Evolutionary conservation across 192 early-diverging fungal species (phyloP).

Genomic region (Umbelopsis vinacea): DNA sequence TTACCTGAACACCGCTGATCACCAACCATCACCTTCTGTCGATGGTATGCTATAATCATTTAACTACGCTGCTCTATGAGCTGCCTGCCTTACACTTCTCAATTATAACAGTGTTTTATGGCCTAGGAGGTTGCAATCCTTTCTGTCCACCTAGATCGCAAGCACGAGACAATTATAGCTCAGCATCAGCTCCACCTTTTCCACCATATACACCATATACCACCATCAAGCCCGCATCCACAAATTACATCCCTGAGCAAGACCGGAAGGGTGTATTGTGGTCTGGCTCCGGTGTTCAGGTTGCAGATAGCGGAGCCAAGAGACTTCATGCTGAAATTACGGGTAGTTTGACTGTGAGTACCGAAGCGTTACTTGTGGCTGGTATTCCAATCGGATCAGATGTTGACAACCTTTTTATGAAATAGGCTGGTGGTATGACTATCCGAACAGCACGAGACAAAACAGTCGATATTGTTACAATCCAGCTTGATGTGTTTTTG

Average conservation of each 20-base stretch:
- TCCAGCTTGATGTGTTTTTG: conserved; percentile 12
- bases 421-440: conserved; percentile 1
- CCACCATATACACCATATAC: neutral
- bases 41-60: too few species aligned
- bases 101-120: neutral
- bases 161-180: neutral
- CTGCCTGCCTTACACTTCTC: neutral
- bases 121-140: neutral
- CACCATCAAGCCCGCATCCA: neutral
- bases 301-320: neutral
- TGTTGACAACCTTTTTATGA: neutral
- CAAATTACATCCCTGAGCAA: conserved; percentile 1
- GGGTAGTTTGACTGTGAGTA: neutral
- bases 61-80: neutral
- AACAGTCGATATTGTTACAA: neutral
- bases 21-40: too few species aligned
- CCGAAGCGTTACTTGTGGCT: neutral
- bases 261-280: conserved; percentile 6
- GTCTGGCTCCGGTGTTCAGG: neutral
- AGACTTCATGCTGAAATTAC: conserved; percentile 7
- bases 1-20: too few species aligned
- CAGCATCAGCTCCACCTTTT: neutral
- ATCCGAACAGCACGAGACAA: neutral
- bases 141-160: neutral
- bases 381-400: neutral